phyloP scores from a whole-genome alignment of 768 basidiomycete genomes.

The Agaricus subrufescens region DNA sequence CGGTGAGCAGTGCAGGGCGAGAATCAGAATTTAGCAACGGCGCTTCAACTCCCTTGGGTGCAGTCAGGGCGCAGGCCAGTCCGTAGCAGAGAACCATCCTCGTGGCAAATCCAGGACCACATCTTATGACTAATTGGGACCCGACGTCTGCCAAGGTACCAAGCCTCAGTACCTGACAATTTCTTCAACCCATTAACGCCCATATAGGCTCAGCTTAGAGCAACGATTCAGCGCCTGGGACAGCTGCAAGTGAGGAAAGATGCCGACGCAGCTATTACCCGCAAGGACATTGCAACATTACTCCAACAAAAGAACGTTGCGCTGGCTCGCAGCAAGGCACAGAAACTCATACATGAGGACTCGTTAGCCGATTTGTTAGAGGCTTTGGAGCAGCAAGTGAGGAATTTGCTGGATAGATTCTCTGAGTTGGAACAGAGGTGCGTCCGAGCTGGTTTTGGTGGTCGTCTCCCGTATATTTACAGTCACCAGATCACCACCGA shows the following conservation, averaged over 20 bases:
- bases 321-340: slow-evolving; percentile 69
- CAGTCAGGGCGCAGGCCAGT: not conserved
- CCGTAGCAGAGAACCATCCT: not conserved
- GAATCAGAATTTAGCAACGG: not conserved
- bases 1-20: too few relatives aligned
- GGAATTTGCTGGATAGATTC: slow-evolving; percentile 55
- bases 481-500: slow-evolving; percentile 33
- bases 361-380: slow-evolving; percentile 57
- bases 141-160: slow-evolving; percentile 31
- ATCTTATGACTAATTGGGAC: slow-evolving; percentile 24
- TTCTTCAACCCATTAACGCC: not conserved
- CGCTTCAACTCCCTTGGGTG: not conserved
- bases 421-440: slow-evolving; percentile 50
- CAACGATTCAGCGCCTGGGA: slow-evolving; percentile 59
- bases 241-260: slow-evolving; percentile 70
- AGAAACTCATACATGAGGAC: slow-evolving; percentile 62
- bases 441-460: slow-evolving; percentile 14
- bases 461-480: not conserved
- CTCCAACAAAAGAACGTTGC: slow-evolving; percentile 57
- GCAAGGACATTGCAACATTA: slow-evolving; percentile 64
- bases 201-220: slow-evolving; percentile 55
- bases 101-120: not conserved
- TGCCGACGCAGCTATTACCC: slow-evolving; percentile 54
- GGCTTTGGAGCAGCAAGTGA: slow-evolving; percentile 60
- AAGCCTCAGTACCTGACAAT: not conserved